These are phyloP conservation scores for Sphagnum fallax DNA, from an alignment of 228 moss, liverwort and hornwort species.

Conservation along the genomic window DNA sequence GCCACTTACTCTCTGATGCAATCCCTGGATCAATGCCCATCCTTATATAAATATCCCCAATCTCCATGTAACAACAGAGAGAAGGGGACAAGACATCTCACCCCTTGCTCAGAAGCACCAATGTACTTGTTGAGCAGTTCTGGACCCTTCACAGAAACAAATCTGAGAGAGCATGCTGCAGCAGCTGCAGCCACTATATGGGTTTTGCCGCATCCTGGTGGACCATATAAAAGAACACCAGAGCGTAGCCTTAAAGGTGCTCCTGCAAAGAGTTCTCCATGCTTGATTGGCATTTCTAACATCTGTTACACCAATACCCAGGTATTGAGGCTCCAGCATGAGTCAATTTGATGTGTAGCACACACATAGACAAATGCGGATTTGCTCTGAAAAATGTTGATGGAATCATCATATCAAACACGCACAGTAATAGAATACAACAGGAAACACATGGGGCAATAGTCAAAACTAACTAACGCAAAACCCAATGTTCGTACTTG, in stretches of 20 bases:
- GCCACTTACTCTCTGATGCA: not conserved
- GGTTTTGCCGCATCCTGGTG: conserved; percentile 99
- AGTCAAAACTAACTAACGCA: too few species aligned
- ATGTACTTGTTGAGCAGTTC: conserved; percentile 98
- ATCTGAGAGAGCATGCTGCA: conserved; percentile 88
- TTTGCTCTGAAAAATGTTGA: too few species aligned
- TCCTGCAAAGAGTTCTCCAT: conserved; percentile 72
- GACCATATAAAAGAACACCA: conserved; percentile 91
- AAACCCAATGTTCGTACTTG: too few species aligned
- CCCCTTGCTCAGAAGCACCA: conserved; percentile 99
- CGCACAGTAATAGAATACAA: too few species aligned
- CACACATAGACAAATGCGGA: too few species aligned
- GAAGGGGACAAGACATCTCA: conserved; percentile 19
- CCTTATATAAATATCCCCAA: not conserved
- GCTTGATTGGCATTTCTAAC: conserved; percentile 89
- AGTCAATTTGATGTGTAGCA: too few species aligned
- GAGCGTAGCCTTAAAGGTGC: conserved; percentile 93
- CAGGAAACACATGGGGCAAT: too few species aligned
- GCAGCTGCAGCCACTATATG: conserved; percentile 96
- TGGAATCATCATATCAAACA: too few species aligned
- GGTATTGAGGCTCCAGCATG: not conserved
- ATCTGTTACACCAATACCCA: conserved; percentile 28
- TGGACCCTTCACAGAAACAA: conserved; percentile 94
- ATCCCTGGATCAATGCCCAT: not conserved
- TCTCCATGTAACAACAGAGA: conserved; percentile 3